Percentiles rank a stretch among this genome's conserved stretches.
Conservation (phyloP, 805 yeast genomes). For the Saccharomycopsis sp. region DNA sequence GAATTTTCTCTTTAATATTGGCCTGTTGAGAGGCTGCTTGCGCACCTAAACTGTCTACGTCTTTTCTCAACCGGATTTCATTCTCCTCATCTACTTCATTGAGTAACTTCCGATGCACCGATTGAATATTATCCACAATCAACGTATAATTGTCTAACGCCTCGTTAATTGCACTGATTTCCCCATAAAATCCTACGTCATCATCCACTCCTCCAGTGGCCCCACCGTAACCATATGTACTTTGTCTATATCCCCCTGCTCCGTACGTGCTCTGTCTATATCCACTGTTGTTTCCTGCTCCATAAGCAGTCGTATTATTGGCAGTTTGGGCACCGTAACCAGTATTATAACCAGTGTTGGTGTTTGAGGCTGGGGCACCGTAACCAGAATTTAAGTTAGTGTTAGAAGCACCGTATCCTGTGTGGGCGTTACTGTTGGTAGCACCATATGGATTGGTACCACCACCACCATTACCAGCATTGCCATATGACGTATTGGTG, state of each 20-base stretch:
- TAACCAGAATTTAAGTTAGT: not conserved
- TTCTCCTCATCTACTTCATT: slow-evolving; percentile 68
- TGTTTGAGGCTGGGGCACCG: not conserved
- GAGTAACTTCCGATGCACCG: slow-evolving; percentile 61
- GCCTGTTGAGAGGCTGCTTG: slow-evolving; percentile 77
- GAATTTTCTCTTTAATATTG: slow-evolving; percentile 68
- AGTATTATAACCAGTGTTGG: not conserved
- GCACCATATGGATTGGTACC: not conserved
- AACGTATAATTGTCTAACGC: slow-evolving; percentile 65
- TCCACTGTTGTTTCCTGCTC: not conserved
- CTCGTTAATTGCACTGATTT: slow-evolving; percentile 60
- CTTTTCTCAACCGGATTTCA: slow-evolving; percentile 61
- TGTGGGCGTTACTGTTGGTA: not conserved
- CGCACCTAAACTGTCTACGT: slow-evolving; percentile 67
- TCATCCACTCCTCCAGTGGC: slow-evolving; percentile 35
- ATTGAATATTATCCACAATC: slow-evolving; percentile 61
- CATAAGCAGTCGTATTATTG: not conserved
- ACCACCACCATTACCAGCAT: not conserved
- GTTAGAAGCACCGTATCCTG: not conserved
- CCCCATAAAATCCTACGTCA: slow-evolving; percentile 61
- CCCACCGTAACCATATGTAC: not conserved
- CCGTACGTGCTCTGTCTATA: not conserved
- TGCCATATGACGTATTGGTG: not conserved
- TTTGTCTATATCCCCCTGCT: not conserved
- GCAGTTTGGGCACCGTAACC: not conserved